Evolutionary conservation across 306 rosid genomes (phyloP), one percentile per base, ranked within the genome.

Genomic region (Fragaria iinumae): DNA sequence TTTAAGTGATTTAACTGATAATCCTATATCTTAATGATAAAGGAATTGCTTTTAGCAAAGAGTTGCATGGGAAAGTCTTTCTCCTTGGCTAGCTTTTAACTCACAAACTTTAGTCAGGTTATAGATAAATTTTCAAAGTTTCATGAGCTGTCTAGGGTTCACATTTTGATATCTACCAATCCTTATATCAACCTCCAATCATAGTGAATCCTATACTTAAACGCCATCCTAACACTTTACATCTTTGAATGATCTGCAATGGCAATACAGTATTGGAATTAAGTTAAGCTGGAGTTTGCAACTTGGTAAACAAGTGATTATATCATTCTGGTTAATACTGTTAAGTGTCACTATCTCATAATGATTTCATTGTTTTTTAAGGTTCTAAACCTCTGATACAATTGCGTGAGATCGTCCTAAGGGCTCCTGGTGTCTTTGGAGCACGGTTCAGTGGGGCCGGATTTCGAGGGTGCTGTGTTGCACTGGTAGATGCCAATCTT

Each of bases 361-460:
- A 10, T 74, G 48, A 67, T 78, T 66, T 69, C 69, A 63, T 77
- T 76, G 65, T 59, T 76, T 49, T 41, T 57, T 68, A 90, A 74
- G 99, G 99, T 77, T 81, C 87, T 23, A 91, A 88, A 82, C 97
- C 97, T 49, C 74, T 95, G 49, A 88, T 90, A 68, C 97, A 91
- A 82, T 86, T 95, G 45, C 91, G 88, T 21, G 89, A 89, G 90
- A 87, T 90, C 69, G 89, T 95, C 76, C 69, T 88, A 86, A 88
- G 83, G 76, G 90, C 97, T 64, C 97, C 96, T 11, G 98, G 97
- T 38, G 92, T 92, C 12, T 85, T 80, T 74, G 99, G 97, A 76
- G 92, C 97, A 49, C 91, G 97, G 76, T 92, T 95, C 80, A 92
- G 97, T 41, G 99, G 99, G 21, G 99, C 99, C 36, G 97, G 99